A percentile compares a stretch with the other conserved stretches of the same genome.
phyloP scores from a whole-genome alignment of 805 yeast species.

The Pichia ethanolica region DNA sequence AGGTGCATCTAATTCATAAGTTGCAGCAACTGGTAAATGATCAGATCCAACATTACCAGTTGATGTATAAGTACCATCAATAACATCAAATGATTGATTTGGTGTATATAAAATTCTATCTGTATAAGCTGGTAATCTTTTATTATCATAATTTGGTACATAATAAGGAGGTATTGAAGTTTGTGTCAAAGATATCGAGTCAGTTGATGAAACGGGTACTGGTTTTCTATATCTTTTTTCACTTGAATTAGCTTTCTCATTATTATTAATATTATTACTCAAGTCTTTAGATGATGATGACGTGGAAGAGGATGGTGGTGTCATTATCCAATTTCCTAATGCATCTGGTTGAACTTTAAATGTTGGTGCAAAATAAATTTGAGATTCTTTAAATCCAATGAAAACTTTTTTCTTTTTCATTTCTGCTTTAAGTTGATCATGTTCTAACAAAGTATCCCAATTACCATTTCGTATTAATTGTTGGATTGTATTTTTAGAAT shows the following conservation, averaged over 20 bases:
- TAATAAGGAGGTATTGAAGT: slow-evolving; percentile 2
- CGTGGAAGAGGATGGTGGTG: neutral
- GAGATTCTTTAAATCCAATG: slow-evolving; percentile 40
- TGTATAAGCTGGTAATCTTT: slow-evolving; percentile 50
- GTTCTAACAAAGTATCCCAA: slow-evolving; percentile 29
- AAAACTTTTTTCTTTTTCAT: slow-evolving; percentile 29
- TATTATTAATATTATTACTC: neutral
- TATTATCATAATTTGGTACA: slow-evolving; percentile 20
- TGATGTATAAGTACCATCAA: slow-evolving; percentile 15
- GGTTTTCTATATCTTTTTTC: slow-evolving; percentile 2
- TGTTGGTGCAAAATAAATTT: slow-evolving; percentile 45
- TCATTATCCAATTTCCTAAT: slow-evolving; percentile 4
- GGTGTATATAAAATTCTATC: slow-evolving; percentile 43
- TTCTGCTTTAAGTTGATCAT: slow-evolving; percentile 39
- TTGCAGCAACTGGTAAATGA: slow-evolving; percentile 47
- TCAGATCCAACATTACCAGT: slow-evolving; percentile 35
- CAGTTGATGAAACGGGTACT: neutral
- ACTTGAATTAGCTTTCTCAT: neutral
- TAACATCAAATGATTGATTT: slow-evolving; percentile 11
- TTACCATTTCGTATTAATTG: slow-evolving; percentile 15
- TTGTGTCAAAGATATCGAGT: neutral
- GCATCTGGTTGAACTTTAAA: slow-evolving; percentile 32
- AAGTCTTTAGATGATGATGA: neutral
- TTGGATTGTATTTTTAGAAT: slow-evolving; percentile 6
- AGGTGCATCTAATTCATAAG: slow-evolving; percentile 25